A percentile compares a stretch with the other conserved stretches of the same genome.
These are phyloP conservation scores for Mrakia gelida DNA, from an alignment of 768 basidiomycete species.

Conservation along the genomic window DNA sequence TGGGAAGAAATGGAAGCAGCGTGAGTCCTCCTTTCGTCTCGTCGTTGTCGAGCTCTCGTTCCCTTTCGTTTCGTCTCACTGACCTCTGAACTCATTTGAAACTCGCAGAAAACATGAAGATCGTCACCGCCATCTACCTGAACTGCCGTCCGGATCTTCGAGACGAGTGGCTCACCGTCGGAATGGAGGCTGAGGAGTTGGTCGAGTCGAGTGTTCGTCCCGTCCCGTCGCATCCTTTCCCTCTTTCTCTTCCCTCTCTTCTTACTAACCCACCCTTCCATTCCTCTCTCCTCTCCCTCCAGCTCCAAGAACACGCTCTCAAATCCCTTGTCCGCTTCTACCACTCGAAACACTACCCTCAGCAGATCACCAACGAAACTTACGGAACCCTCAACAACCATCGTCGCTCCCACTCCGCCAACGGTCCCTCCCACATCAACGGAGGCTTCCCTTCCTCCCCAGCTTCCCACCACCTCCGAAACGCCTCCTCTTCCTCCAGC, in stretches of 20 bases:
- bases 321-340: slow-evolving; percentile 94
- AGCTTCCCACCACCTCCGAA: slow-evolving; percentile 1
- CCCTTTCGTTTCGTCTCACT: neutral
- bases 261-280: neutral
- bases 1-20: slow-evolving; percentile 95
- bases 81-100: slow-evolving; percentile 21
- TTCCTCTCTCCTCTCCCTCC: neutral
- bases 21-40: slow-evolving; percentile 50
- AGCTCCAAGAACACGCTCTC: slow-evolving; percentile 94
- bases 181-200: slow-evolving; percentile 83
- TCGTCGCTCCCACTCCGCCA: slow-evolving; percentile 42
- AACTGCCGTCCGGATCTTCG: slow-evolving; percentile 94
- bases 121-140: slow-evolving; percentile 95
- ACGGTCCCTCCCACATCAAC: slow-evolving; percentile 24
- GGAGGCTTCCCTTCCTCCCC: slow-evolving; percentile 28
- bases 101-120: slow-evolving; percentile 93
- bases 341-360: slow-evolving; percentile 80
- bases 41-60: neutral
- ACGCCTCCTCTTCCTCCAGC: neutral
- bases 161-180: slow-evolving; percentile 94
- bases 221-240: slow-evolving; percentile 32
- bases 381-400: slow-evolving; percentile 54
- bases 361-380: slow-evolving; percentile 68
- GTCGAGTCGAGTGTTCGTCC: slow-evolving; percentile 71
- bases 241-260: neutral